A percentile compares a stretch with the other conserved stretches of the same genome.
phyloP scores from a whole-genome alignment of 345 rosid genomes.

The Passiflora organensis region DNA sequence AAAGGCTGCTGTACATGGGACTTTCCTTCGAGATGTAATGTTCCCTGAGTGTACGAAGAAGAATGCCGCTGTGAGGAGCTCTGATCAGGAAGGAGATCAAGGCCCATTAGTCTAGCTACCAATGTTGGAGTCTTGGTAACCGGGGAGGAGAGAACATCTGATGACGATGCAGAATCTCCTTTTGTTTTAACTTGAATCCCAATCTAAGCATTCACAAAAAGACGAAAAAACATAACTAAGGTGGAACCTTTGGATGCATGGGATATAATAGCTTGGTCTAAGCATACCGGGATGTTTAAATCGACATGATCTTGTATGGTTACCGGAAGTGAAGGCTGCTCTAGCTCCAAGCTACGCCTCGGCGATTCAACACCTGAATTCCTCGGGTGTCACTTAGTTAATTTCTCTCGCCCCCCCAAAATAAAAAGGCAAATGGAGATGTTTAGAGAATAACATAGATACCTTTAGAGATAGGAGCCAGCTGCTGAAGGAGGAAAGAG shows the following conservation, averaged over 20 bases:
- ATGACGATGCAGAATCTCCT: conserved; percentile 32
- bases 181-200: conserved; percentile 58
- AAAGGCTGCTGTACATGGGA: conserved; percentile 12
- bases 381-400: too few species aligned
- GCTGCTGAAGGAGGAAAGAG: conserved; percentile 24
- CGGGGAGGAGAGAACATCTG: conserved; percentile 63
- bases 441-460: conserved; percentile 5
- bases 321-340: conserved; percentile 35
- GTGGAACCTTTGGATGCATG: neutral
- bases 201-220: conserved; percentile 43
- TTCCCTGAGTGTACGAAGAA: conserved; percentile 24
- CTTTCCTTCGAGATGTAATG: conserved; percentile 19
- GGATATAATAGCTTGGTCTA: neutral
- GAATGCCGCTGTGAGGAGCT: conserved; percentile 37
- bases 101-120: conserved; percentile 94
- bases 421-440: neutral
- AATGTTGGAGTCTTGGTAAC: conserved; percentile 72
- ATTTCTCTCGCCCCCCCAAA: too few species aligned
- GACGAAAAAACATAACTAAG: conserved; percentile 17
- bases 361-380: conserved; percentile 64
- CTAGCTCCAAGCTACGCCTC: conserved; percentile 75
- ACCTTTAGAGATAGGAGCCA: conserved; percentile 38
- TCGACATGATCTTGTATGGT: conserved; percentile 32
- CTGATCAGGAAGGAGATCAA: conserved; percentile 70
- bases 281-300: conserved; percentile 50